Evolutionary conservation across 2,329 filamentous ascomycete genomes (phyloP).

Genomic region (Penicillium expansum): DNA sequence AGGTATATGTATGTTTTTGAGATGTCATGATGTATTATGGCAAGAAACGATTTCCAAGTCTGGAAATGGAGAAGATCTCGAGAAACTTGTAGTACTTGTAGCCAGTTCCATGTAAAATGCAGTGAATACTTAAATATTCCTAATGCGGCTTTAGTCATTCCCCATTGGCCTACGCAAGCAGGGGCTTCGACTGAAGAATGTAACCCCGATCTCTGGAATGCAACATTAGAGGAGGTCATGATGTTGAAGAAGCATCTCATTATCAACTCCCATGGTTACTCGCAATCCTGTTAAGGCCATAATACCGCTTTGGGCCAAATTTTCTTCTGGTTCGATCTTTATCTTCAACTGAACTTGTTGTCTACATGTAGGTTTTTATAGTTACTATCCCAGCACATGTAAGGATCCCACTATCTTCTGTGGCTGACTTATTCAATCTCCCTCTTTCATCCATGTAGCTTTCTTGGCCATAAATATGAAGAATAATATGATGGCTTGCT

Average conservation of each 20-base stretch:
- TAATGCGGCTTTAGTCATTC: slow-evolving; percentile 3
- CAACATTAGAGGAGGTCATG: slow-evolving; percentile 1
- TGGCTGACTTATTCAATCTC: not conserved
- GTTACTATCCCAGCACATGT: not conserved
- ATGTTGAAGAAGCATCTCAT: not conserved
- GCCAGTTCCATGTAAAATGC: not conserved
- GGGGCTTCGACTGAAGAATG: slow-evolving; percentile 14
- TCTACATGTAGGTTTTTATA: not conserved
- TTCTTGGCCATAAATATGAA: not conserved
- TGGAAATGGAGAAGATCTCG: not conserved
- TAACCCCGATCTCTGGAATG: slow-evolving; percentile 16
- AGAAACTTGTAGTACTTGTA: no score
- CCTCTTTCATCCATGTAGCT: not conserved
- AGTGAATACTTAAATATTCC: not conserved
- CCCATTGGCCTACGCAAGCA: slow-evolving; percentile 10
- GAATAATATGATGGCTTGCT: not conserved
- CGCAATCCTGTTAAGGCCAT: not conserved
- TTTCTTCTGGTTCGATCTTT: not conserved
- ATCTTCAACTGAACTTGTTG: not conserved
- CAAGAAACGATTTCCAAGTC: not conserved
- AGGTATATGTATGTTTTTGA: no score
- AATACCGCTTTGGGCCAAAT: not conserved
- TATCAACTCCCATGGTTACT: not conserved
- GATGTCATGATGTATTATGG: not conserved
- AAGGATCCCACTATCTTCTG: not conserved